Percentiles rank a stretch among this genome's conserved stretches.
These are phyloP conservation scores for Chenopodium album DNA, from an alignment of 148 eudicot species.

Conservation along the genomic window DNA sequence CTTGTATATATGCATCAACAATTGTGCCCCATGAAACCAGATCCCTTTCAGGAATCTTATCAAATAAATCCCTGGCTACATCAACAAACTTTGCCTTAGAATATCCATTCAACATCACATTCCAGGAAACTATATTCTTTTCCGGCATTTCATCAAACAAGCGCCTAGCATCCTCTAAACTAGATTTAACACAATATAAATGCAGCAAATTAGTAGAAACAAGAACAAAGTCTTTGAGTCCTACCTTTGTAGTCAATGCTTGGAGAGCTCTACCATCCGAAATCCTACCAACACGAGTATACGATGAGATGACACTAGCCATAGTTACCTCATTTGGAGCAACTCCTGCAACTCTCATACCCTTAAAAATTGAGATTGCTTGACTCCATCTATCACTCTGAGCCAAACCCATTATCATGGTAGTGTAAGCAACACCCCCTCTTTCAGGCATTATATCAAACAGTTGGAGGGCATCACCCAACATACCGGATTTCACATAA, in stretches of 20 bases:
- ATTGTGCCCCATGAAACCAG: constrained; percentile 89
- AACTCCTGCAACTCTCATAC: constrained; percentile 60
- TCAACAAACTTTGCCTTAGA: constrained; percentile 53
- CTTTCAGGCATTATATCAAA: constrained; percentile 67
- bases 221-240: constrained; percentile 48
- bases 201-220: constrained; percentile 73
- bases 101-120: constrained; percentile 92
- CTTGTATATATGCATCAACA: constrained; percentile 56
- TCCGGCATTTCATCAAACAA: constrained; percentile 70
- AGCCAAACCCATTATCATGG: constrained; percentile 79
- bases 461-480: constrained; percentile 61
- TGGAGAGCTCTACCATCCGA: constrained; percentile 45
- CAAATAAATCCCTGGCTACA: constrained; percentile 63
- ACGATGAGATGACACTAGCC: constrained; percentile 68
- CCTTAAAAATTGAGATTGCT: constrained; percentile 54
- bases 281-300: constrained; percentile 44
- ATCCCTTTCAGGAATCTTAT: constrained; percentile 55
- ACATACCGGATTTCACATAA: constrained; percentile 50
- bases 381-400: constrained; percentile 45
- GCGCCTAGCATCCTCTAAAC: constrained; percentile 50
- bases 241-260: constrained; percentile 57
- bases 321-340: constrained; percentile 69
- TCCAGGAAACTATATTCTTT: constrained; percentile 72
- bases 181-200: constrained; percentile 51
- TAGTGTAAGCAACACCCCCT: constrained; percentile 72